Evolutionary conservation across 2,329 filamentous ascomycete species (phyloP).

Genomic region (Neocatenulostroma microsporum): DNA sequence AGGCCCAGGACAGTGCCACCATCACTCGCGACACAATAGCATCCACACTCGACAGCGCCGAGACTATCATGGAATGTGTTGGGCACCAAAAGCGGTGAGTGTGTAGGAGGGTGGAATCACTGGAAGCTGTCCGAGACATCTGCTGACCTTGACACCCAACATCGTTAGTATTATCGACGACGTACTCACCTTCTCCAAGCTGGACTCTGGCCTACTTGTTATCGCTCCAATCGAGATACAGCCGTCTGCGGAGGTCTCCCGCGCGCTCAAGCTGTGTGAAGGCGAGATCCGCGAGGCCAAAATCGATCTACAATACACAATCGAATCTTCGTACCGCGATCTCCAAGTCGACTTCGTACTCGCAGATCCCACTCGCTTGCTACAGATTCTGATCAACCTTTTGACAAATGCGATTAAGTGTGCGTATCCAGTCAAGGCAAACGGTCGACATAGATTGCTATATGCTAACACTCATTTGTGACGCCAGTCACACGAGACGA

Average conservation of each 20-base stretch:
- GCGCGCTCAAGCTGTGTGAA: conserved; percentile 29
- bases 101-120: too few species aligned
- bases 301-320: conserved; percentile 20
- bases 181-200: conserved; percentile 39
- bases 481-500: too few species aligned
- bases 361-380: conserved; percentile 36
- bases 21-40: conserved; percentile 16
- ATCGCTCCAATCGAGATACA: conserved; percentile 36
- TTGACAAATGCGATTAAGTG: too few species aligned
- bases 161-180: too few species aligned
- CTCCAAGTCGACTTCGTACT: conserved; percentile 33
- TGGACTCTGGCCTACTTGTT: conserved; percentile 37
- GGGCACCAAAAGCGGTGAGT: conserved; percentile 43
- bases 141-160: too few species aligned
- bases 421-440: too few species aligned
- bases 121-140: too few species aligned
- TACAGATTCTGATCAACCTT: conserved; percentile 37
- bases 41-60: conserved; percentile 25
- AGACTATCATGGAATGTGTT: conserved; percentile 40
- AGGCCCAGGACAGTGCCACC: conserved; percentile 14
- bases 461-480: too few species aligned
- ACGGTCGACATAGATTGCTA: too few species aligned
- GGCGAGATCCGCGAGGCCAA: conserved; percentile 21
- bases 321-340: conserved; percentile 31
- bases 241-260: conserved; percentile 28